These are phyloP conservation scores for Colletotrichum incanum DNA, from an alignment of 2,329 filamentous ascomycete genomes.

Conservation along the genomic window DNA sequence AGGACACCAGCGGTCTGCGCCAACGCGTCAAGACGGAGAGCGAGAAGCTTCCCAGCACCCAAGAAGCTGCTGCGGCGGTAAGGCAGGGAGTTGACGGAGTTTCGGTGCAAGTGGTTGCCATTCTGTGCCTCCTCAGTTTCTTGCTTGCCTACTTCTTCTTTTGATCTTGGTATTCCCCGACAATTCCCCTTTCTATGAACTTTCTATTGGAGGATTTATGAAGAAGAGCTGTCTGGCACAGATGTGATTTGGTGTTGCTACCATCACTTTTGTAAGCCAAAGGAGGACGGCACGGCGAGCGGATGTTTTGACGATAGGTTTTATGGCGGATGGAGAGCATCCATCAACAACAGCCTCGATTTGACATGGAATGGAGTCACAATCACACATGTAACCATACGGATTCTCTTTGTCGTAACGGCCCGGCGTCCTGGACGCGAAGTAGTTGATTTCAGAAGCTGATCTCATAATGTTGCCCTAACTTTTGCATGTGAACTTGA, in stretches of 20 bases:
- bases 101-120: slow-evolving; percentile 86
- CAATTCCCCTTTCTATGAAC: slow-evolving; percentile 28
- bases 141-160: slow-evolving; percentile 97
- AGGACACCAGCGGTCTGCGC: slow-evolving; percentile 80
- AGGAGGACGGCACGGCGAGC: slow-evolving; percentile 5
- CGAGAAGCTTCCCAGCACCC: slow-evolving; percentile 64
- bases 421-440: slow-evolving; percentile 39
- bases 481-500: not conserved
- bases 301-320: slow-evolving; percentile 15
- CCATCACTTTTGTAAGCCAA: slow-evolving; percentile 4
- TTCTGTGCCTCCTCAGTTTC: slow-evolving; percentile 91
- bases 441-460: slow-evolving; percentile 38
- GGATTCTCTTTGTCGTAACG: slow-evolving; percentile 39
- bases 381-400: slow-evolving; percentile 42
- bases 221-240: slow-evolving; percentile 12
- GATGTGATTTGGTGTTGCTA: not conserved
- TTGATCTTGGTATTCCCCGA: slow-evolving; percentile 62
- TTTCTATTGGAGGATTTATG: slow-evolving; percentile 32
- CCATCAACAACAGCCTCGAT: slow-evolving; percentile 19
- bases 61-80: slow-evolving; percentile 66
- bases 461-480: slow-evolving; percentile 4
- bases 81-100: slow-evolving; percentile 80
- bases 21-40: slow-evolving; percentile 76
- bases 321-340: slow-evolving; percentile 17
- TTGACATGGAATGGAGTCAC: slow-evolving; percentile 36